A percentile compares a stretch with the other conserved stretches of the same genome.
phyloP scores from a whole-genome alignment of 1,284 basidiomycete species.

The Heterobasidion occidentale region DNA sequence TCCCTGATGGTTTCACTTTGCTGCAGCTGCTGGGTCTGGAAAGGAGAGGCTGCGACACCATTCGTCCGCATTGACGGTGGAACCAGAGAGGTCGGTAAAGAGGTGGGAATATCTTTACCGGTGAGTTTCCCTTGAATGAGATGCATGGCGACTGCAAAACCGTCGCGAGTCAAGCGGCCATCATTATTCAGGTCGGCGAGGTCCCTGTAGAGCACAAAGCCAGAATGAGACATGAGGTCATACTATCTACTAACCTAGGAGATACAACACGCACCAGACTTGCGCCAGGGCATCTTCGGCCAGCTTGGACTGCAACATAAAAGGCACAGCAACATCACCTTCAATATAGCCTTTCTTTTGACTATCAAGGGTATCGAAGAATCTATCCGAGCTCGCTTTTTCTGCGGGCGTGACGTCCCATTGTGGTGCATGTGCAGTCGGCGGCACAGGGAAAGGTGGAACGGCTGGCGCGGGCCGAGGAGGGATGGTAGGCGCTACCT shows the following conservation, averaged over 20 bases:
- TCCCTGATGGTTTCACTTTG: constrained; percentile 33
- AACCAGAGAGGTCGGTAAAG: constrained; percentile 68
- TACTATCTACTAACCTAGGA: neutral
- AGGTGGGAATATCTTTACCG: constrained; percentile 75
- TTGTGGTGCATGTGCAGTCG: constrained; percentile 21
- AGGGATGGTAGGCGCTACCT: constrained; percentile 29
- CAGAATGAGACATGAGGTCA: constrained; percentile 2
- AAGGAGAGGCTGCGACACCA: constrained; percentile 15
- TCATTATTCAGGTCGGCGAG: constrained; percentile 88
- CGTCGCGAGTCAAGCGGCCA: constrained; percentile 83
- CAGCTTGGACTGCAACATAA: constrained; percentile 91
- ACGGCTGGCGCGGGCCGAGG: constrained; percentile 33
- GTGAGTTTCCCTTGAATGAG: constrained; percentile 85
- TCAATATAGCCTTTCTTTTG: constrained; percentile 79
- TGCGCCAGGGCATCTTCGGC: constrained; percentile 81
- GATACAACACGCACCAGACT: constrained; percentile 64
- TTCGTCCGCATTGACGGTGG: constrained; percentile 70
- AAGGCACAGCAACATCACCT: constrained; percentile 91
- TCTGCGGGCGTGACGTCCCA: constrained; percentile 89
- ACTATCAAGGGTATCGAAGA: constrained; percentile 81
- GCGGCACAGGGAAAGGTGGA: constrained; percentile 17
- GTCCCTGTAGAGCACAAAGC: constrained; percentile 54
- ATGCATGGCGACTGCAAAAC: constrained; percentile 95
- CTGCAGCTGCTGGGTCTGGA: constrained; percentile 10
- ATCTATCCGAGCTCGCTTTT: constrained; percentile 74